Evolutionary conservation across 805 yeast species (phyloP), one percentile per base, ranked within the genome.

Genomic region (Spathaspora passalidarum): DNA sequence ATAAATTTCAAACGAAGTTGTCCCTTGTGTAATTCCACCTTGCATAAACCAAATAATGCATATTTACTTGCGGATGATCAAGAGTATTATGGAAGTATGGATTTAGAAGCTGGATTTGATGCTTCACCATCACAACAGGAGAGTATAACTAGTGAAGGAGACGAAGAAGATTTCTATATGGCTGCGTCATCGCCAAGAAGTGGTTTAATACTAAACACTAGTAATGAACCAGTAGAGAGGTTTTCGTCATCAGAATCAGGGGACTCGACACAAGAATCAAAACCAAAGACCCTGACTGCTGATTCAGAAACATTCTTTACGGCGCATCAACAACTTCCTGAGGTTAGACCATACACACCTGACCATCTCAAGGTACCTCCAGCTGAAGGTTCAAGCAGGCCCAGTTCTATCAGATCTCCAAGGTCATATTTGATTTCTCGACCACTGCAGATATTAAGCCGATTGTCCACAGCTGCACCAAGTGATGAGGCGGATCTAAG

Each of bases 1-100:
- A 69, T 81, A 13, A 68, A 70, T 49, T 78, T 80, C 53, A 69
- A 75, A 43, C 68, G 79, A 47, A 65, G 68, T 29, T 82, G 87
- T 54, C 87, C 87, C 2, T 72, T 82, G 46, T 82, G 87, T 62
- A 80, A 80, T 44, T 46, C 52, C 2, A 45, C 53, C 2, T 51
- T 63, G 10, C 40, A 49, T 47, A n/a, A 45, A 40, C 17, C 32
- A 32, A 38, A 38, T 36, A 34, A 14, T 14, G 21, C 49, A 3
- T 49, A 47, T 34, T 43, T 59, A 39, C 57, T 60, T 51, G 55
- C 52, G 16, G 56, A 54, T 38, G 51, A 47, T 26, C 36, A 38
- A 3, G 42, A 43, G 8, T 45, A 44, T 32, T 62, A 61, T 43
- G 68, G 68, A 2, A 61, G 63, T 43, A 41, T 54, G 35, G 56